Evolutionary conservation across 257 asterid species (phyloP), one percentile per base, ranked within the genome.

Genomic region (Nicotiana noctiflora): DNA sequence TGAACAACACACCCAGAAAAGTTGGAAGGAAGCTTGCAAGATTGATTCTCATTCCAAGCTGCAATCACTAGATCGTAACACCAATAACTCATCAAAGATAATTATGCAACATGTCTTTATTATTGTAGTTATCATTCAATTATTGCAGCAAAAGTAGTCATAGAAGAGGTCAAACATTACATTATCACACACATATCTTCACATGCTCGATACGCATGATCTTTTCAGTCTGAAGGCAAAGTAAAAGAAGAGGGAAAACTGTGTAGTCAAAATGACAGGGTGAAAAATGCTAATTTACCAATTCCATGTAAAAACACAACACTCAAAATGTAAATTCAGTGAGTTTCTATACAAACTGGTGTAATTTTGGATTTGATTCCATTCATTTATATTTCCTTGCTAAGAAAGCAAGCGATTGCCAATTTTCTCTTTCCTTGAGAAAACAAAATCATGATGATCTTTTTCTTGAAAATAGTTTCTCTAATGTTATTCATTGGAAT

Each of bases 111-210:
- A 68, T 44, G 10, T 12, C 12, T 44, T 70, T 70, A 40, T 70
- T 70, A 70, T 70, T 37, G 76, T 14, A 65, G 13, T 66, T 34
- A 66, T 67, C n/a, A 67, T 67, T 6, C 55, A 37, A 67, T 67
- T 67, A 68, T 72, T 46, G 37, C 29, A 72, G 60, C 19, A 10
- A 27, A 44, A 72, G 56, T 57, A 72, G 37, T 72, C 77, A 72
- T 72, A 12, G 77, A 72, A 72, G 10, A 46, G 59, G 78, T 72
- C 78, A 72, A 72, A 72, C 78, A 46, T 13, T 72, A 72, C 23
- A 19, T 21, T 44, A 21, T 46, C 23, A 6, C 78, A 23, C 49
- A 40, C 57, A 31, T n/a, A 72, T 46, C 15, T 46, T 46, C 78
- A 72, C 60, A 72, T 72, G 78, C 59, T 72, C 4, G 23, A 21